Evolutionary conservation across 2,329 filamentous ascomycete species (phyloP).

Genomic region (Claviceps humidiphila): DNA sequence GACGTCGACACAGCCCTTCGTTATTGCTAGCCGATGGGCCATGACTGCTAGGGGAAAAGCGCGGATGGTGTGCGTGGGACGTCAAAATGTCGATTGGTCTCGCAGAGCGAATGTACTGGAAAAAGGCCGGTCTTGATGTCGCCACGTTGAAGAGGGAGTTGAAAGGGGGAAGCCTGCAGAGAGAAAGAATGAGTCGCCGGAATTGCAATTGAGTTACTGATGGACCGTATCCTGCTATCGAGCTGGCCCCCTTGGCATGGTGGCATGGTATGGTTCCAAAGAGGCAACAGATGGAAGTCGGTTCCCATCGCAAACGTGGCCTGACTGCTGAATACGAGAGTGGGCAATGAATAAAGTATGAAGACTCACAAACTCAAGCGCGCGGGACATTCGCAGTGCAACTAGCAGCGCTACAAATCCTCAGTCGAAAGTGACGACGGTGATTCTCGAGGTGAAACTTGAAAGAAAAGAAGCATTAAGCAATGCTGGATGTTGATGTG

Average conservation of each 20-base stretch:
- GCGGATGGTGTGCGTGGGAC: slow-evolving; percentile 2
- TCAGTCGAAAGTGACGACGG: neutral
- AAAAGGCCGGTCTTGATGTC: neutral
- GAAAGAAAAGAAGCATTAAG: slow-evolving; percentile 12
- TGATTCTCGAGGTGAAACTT: neutral
- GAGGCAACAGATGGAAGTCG: neutral
- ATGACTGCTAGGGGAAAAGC: slow-evolving; percentile 17
- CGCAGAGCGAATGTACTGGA: neutral
- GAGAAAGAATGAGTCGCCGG: neutral
- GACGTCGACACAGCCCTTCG: slow-evolving; percentile 39
- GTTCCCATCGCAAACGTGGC: neutral
- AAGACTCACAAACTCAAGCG: slow-evolving; percentile 14
- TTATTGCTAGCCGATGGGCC: slow-evolving; percentile 33
- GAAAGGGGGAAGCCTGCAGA: neutral
- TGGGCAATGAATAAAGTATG: neutral
- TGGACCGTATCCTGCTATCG: neutral
- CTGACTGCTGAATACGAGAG: neutral
- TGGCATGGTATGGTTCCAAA: neutral
- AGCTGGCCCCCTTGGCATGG: neutral
- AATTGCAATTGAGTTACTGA: neutral
- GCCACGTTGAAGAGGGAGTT: neutral
- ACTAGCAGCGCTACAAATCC: slow-evolving; percentile 5
- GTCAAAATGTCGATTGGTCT: neutral
- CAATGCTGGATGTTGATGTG: slow-evolving; percentile 14
- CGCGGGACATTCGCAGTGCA: slow-evolving; percentile 16